A percentile compares a stretch with the other conserved stretches of the same genome.
phyloP scores from a whole-genome alignment of 306 rosid genomes.

The Cicer bijugum region DNA sequence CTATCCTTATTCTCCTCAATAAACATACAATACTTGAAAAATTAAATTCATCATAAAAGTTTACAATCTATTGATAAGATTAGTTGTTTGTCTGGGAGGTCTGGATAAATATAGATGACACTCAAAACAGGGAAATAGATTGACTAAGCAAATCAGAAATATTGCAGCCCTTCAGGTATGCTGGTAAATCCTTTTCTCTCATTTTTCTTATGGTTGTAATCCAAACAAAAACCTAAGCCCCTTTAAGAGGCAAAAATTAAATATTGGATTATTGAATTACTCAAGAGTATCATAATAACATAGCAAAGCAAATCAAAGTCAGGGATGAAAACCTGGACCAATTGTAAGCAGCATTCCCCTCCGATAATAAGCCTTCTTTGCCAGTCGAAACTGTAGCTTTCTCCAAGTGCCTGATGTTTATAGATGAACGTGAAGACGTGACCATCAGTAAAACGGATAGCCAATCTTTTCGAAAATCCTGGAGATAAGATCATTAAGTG shows the following conservation, averaged over 20 bases:
- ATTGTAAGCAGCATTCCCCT: slow-evolving; percentile 94
- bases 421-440: slow-evolving; percentile 93
- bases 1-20: slow-evolving; percentile 14
- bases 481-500: slow-evolving; percentile 40
- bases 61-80: slow-evolving; percentile 16
- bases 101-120: no score
- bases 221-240: neutral
- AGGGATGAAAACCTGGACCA: slow-evolving; percentile 85
- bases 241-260: neutral
- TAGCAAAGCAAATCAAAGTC: slow-evolving; percentile 38
- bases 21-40: neutral
- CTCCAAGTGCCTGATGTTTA: slow-evolving; percentile 97
- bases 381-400: slow-evolving; percentile 98
- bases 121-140: neutral
- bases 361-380: slow-evolving; percentile 91
- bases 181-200: no score
- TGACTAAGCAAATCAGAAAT: neutral
- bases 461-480: slow-evolving; percentile 97
- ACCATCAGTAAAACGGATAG: slow-evolving; percentile 84
- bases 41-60: slow-evolving; percentile 20
- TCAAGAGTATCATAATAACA: slow-evolving; percentile 11
- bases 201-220: no score
- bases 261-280: slow-evolving; percentile 34
- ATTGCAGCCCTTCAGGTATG: neutral
- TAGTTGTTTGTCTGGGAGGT: neutral